Percentiles rank a stretch among this genome's conserved stretches.
phyloP scores from a whole-genome alignment of 192 early-diverging fungal species.

The Coemansia sp. region DNA sequence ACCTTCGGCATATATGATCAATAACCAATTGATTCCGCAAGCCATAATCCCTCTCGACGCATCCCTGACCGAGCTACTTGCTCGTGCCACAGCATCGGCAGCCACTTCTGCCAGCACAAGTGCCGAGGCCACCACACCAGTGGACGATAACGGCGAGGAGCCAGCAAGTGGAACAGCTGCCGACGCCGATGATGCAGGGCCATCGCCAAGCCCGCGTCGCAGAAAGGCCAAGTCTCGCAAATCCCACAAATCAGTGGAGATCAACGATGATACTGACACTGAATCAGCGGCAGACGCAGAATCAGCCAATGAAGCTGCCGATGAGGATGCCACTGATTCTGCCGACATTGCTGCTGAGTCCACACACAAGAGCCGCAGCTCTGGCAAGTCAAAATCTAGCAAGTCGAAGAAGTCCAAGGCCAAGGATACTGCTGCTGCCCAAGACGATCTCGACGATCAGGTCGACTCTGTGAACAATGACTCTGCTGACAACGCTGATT shows the following conservation, averaged over 20 bases:
- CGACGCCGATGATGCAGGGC: constrained; percentile 1
- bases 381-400: neutral
- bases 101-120: constrained; percentile 1
- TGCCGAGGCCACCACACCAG: neutral
- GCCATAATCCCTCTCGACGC: constrained; percentile 13
- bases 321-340: neutral
- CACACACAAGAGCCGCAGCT: neutral
- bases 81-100: constrained; percentile 1
- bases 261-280: neutral
- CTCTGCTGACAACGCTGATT: neutral
- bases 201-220: neutral
- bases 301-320: too few relatives aligned
- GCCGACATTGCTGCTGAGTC: neutral
- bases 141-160: constrained; percentile 5
- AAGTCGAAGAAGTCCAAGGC: constrained; percentile 7
- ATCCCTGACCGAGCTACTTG: constrained; percentile 12
- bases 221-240: neutral
- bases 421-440: neutral
- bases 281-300: neutral
- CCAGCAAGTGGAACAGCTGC: neutral
- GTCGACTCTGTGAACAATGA: constrained; percentile 1
- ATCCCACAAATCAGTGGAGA: neutral
- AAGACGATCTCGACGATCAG: neutral
- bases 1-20: neutral
- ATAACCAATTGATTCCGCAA: constrained; percentile 6